Percentiles rank a stretch among this genome's conserved stretches.
Conservation (phyloP, 108 stramenopile genomes). For the Epipyxis sp. region DNA sequence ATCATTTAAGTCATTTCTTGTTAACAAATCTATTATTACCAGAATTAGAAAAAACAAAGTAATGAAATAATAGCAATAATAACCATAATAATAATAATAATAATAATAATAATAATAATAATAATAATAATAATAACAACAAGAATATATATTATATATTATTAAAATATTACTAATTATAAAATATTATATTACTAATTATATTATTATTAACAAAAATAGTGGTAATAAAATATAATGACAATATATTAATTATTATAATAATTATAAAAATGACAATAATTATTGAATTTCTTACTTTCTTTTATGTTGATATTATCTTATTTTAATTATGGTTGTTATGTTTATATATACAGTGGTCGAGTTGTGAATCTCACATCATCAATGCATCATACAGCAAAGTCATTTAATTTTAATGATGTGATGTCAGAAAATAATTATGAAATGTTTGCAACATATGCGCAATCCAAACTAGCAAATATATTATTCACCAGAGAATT, state of each 20-base stretch:
- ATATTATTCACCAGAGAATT: conserved; percentile 71
- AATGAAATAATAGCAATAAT: too few relatives aligned
- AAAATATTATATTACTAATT: too few relatives aligned
- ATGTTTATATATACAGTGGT: conserved; percentile 12
- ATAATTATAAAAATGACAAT: too few relatives aligned
- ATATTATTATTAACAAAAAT: too few relatives aligned
- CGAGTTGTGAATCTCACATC: conserved; percentile 52
- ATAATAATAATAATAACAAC: too few relatives aligned
- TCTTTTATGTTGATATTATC: background rate
- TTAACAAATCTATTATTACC: conserved; percentile 59
- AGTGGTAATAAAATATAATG: too few relatives aligned
- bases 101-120: too few relatives aligned
- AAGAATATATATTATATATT: too few relatives aligned
- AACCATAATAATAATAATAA: too few relatives aligned
- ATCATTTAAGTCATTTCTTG: conserved; percentile 62
- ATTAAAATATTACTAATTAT: too few relatives aligned
- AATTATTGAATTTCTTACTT: background rate
- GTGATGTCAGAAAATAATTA: conserved; percentile 67
- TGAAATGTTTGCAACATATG: conserved; percentile 74
- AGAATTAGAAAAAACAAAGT: conserved; percentile 4
- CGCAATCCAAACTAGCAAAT: conserved; percentile 79
- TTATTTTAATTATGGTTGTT: background rate
- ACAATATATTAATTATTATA: too few relatives aligned
- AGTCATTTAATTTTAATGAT: conserved; percentile 65
- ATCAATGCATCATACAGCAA: conserved; percentile 52